Conservation (phyloP, 805 yeast genomes). For the Myxozyma nipponensis region DNA sequence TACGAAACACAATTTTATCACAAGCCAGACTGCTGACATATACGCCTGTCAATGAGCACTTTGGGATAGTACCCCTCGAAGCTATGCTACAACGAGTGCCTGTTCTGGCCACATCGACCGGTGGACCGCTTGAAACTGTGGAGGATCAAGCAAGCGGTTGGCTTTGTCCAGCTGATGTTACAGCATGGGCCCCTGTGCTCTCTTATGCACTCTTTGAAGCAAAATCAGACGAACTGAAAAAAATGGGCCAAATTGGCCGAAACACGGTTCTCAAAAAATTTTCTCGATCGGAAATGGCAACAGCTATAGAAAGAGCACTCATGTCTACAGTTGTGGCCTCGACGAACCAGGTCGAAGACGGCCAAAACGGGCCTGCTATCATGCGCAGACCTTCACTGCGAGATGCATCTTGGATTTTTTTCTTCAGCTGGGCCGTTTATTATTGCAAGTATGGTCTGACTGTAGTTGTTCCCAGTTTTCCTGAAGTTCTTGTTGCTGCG, state of each 20-base stretch:
- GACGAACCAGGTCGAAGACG: neutral
- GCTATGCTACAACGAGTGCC: slow-evolving; percentile 83
- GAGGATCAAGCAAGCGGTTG: slow-evolving; percentile 40
- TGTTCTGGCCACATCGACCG: slow-evolving; percentile 79
- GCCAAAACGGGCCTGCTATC: slow-evolving; percentile 5
- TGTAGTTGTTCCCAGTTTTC: slow-evolving; percentile 6
- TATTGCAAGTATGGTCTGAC: slow-evolving; percentile 23
- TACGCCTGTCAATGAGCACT: slow-evolving; percentile 91
- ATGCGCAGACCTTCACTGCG: slow-evolving; percentile 4
- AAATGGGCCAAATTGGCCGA: slow-evolving; percentile 36
- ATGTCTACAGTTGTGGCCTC: neutral
- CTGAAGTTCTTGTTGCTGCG: slow-evolving; percentile 8
- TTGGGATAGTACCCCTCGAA: slow-evolving; percentile 96
- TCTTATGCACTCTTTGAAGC: slow-evolving; percentile 30
- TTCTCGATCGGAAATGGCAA: slow-evolving; percentile 29
- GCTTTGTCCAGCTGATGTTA: slow-evolving; percentile 36
- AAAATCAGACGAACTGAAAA: slow-evolving; percentile 24
- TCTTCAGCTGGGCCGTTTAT: slow-evolving; percentile 18
- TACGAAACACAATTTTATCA: slow-evolving; percentile 60
- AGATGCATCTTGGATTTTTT: slow-evolving; percentile 14
- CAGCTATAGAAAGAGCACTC: slow-evolving; percentile 9
- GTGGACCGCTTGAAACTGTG: slow-evolving; percentile 89
- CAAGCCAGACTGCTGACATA: slow-evolving; percentile 63
- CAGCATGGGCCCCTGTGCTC: slow-evolving; percentile 39
- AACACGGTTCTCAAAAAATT: slow-evolving; percentile 35